Evolutionary conservation across 805 yeast genomes (phyloP), one percentile per base, ranked within the genome.

Genomic region (Yarrowia keelungensis): DNA sequence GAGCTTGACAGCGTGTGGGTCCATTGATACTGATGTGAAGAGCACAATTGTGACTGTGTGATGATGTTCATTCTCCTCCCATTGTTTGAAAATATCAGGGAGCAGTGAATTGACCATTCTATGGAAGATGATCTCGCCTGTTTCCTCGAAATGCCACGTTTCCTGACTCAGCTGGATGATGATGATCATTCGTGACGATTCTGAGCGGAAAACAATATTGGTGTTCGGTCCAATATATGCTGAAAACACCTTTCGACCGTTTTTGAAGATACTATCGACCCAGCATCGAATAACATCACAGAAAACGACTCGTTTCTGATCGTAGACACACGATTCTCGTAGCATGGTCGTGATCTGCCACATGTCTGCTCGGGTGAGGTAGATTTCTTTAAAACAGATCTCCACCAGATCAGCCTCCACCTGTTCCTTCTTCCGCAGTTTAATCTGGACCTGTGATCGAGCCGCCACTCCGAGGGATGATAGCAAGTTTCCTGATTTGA

Each of bases 131-230:
- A 93, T 90, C 75, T 94, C 98, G 1, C 99, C 99, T 72, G 90
- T 90, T 75, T 93, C 97, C 78, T 95, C 98, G 77, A 95, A 95
- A 76, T 92, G 92, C 96, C 98, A 95, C 98, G 95, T 95, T 75
- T 95, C 99, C 47, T 89, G 85, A 0, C 98, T 90, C 71, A 93
- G 86, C 76, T 95, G 99, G 64, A 95, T 87, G 71, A 95, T 81
- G 62, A 93, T 90, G 15, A 91, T 85, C 69, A 94, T 80, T 69
- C 90, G 86, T 1, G 98, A 96, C 49, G 97, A 89, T 74, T 94
- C 98, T 1, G 98, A 92, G 58, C 99, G 83, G 76, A 90, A 94
- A 0, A 92, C 91, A 38, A 95, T 80, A 72, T 88, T 89, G 3
- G 99, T 93, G 36, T 86, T 81, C 9, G 76, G 76, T 1, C 93